These are phyloP conservation scores for Hemileia vastatrix DNA, from an alignment of 1,284 basidiomycete species.

Conservation along the genomic window DNA sequence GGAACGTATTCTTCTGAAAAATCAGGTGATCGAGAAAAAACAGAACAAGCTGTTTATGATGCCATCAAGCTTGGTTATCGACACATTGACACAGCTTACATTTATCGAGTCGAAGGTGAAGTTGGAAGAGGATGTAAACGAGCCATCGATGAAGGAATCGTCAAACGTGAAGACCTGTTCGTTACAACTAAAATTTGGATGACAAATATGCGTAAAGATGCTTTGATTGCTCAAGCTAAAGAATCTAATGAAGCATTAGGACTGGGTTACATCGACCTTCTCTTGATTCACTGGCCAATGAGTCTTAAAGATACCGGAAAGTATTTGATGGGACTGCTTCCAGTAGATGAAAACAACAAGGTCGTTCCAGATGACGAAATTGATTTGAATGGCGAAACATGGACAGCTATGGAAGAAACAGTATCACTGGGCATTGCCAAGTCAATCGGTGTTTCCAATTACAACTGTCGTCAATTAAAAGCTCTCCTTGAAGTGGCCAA, in stretches of 20 bases:
- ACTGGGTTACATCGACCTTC: constrained; percentile 14
- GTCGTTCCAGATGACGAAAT: no score
- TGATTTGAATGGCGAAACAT: no score
- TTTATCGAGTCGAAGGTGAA: constrained; percentile 9
- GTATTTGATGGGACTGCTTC: constrained; percentile 53
- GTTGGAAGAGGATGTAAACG: no score
- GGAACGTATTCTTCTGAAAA: no score
- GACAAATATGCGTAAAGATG: no score
- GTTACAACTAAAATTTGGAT: constrained; percentile 4
- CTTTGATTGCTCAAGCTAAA: no score
- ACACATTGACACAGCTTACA: constrained; percentile 8
- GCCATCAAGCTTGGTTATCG: constrained; percentile 5
- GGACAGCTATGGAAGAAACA: constrained; percentile 12
- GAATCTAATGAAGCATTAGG: constrained; percentile 28
- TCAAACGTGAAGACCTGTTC: constrained; percentile 3
- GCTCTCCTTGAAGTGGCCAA: constrained; percentile 13
- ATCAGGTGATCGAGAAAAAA: no score
- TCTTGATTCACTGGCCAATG: constrained; percentile 9
- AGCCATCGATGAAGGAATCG: constrained; percentile 1
- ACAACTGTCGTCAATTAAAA: constrained; percentile 4
- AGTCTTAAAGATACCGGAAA: constrained; percentile 47
- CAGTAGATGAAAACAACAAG: constrained; percentile 56
- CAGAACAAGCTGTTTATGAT: no score
- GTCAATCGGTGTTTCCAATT: constrained; percentile 16
- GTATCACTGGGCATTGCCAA: constrained; percentile 2